A percentile compares a stretch with the other conserved stretches of the same genome.
Conservation (phyloP, 768 basidiomycete genomes). For the Termitomyces sp. region DNA sequence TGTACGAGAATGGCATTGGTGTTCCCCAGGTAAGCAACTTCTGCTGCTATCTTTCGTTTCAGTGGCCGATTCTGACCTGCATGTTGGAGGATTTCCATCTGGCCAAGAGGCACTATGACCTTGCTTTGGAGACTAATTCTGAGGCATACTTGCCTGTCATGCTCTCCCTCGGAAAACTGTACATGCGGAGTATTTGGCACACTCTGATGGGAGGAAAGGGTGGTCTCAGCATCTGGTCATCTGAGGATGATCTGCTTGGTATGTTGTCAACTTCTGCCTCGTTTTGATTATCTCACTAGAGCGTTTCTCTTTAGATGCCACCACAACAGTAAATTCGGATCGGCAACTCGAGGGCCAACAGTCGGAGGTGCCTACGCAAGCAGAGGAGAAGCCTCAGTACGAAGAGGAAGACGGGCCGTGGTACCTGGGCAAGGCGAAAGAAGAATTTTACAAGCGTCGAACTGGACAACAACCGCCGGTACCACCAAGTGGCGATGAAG, state of each 20-base stretch:
- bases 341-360: constrained; percentile 40
- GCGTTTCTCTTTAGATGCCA: constrained; percentile 9
- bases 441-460: constrained; percentile 66
- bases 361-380: constrained; percentile 24
- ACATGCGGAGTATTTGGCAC: constrained; percentile 82
- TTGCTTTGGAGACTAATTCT: constrained; percentile 80
- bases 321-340: constrained; percentile 25
- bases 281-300: background rate
- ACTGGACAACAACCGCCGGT: constrained; percentile 35
- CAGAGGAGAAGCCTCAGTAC: constrained; percentile 33
- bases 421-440: constrained; percentile 82
- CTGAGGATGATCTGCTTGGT: constrained; percentile 51
- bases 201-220: constrained; percentile 70
- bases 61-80: background rate
- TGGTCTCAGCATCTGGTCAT: constrained; percentile 65
- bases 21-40: constrained; percentile 66
- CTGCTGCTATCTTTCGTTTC: background rate
- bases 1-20: constrained; percentile 97
- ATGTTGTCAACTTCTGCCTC: constrained; percentile 8
- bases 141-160: constrained; percentile 90
- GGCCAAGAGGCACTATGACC: constrained; percentile 94
- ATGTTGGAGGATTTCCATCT: constrained; percentile 83
- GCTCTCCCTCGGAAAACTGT: constrained; percentile 79
- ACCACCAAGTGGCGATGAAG: constrained; percentile 55
- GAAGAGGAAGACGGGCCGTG: constrained; percentile 69